phyloP scores from a whole-genome alignment of 768 basidiomycete species.

The Hygrocybe punicea region DNA sequence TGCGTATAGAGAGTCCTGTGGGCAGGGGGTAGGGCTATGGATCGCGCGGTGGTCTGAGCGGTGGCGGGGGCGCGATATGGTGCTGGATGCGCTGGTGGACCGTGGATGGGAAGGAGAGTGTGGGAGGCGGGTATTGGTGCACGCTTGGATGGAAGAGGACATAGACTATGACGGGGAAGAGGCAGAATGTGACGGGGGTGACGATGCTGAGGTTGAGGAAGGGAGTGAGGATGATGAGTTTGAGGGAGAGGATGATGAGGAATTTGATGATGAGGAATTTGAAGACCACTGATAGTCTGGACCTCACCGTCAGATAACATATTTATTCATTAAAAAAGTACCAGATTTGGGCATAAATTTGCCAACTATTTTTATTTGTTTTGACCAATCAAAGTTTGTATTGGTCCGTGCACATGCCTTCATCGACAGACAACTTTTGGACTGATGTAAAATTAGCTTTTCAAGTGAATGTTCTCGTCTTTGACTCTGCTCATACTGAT shows the following conservation, averaged over 20 bases:
- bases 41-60: conserved; percentile 35
- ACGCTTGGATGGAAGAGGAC: conserved; percentile 31
- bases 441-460: not conserved
- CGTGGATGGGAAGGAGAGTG: conserved; percentile 23
- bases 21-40: conserved; percentile 22
- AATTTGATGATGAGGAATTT: no score
- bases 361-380: not conserved
- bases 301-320: no score
- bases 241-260: no score
- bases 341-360: not conserved
- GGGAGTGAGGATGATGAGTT: conserved; percentile 14
- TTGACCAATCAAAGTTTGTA: not conserved
- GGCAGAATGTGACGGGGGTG: conserved; percentile 29
- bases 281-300: no score
- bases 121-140: conserved; percentile 22
- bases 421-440: not conserved
- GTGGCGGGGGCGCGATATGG: conserved; percentile 32
- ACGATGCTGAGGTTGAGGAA: conserved; percentile 21
- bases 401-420: not conserved
- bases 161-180: conserved; percentile 22
- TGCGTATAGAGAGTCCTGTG: conserved; percentile 13
- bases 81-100: conserved; percentile 39
- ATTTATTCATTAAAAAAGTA: no score
- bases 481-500: no score
- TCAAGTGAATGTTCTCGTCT: not conserved